Evolutionary conservation across 2,329 filamentous ascomycete species (phyloP).

Genomic region (Colletotrichum tropicicola): DNA sequence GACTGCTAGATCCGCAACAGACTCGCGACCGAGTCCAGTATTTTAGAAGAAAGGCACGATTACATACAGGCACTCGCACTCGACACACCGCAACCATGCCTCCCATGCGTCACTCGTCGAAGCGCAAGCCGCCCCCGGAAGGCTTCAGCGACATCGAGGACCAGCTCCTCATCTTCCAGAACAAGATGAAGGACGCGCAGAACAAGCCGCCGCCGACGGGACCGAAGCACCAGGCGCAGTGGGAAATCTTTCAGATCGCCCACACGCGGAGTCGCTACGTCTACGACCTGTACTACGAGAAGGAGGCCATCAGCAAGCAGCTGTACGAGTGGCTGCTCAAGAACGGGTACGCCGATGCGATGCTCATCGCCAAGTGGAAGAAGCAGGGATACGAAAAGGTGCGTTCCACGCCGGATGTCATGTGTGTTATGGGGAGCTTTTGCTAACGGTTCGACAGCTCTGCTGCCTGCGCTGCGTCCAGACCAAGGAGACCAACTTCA

Average conservation of each 20-base stretch:
- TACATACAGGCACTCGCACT: too few relatives aligned
- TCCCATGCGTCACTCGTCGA: conserved; percentile 77
- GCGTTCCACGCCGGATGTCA: conserved; percentile 35
- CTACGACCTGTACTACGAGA: conserved; percentile 97
- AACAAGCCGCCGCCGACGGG: conserved; percentile 85
- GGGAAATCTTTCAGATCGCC: conserved; percentile 97
- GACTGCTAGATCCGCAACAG: not conserved
- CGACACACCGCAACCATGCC: conserved; percentile 71
- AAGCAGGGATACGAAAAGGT: conserved; percentile 99
- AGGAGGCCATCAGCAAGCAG: conserved; percentile 91
- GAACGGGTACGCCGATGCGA: conserved; percentile 94
- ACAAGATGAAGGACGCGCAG: conserved; percentile 96
- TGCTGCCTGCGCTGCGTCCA: conserved; percentile 97
- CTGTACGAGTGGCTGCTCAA: conserved; percentile 97
- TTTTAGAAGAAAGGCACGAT: too few relatives aligned
- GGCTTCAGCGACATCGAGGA: conserved; percentile 91
- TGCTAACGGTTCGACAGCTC: conserved; percentile 60
- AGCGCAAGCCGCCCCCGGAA: conserved; percentile 83
- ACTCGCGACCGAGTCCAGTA: too few relatives aligned
- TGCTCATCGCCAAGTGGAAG: conserved; percentile 99
- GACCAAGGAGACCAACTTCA: conserved; percentile 99
- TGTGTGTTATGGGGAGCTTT: conserved; percentile 34
- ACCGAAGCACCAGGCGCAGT: conserved; percentile 87
- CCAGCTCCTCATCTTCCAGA: conserved; percentile 83
- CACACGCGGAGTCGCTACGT: conserved; percentile 94